phyloP scores from a whole-genome alignment of 108 stramenopile genomes.

The Epipyxis sp. region DNA sequence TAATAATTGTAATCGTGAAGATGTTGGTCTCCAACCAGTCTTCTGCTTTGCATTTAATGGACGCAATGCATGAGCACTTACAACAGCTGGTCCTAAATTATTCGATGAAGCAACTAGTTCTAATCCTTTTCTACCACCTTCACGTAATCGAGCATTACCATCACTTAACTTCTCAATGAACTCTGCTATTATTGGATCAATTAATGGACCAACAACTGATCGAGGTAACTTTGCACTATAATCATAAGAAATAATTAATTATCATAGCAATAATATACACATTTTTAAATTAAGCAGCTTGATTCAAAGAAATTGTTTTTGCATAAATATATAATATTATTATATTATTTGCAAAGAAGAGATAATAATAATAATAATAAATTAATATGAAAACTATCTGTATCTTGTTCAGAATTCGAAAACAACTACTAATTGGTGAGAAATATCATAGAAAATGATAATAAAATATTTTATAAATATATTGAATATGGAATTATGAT shows the following conservation, averaged over 20 bases:
- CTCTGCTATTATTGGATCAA: conserved; percentile 33
- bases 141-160: conserved; percentile 45
- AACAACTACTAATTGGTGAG: too few species aligned
- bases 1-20: conserved; percentile 37
- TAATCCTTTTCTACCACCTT: conserved; percentile 44
- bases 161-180: conserved; percentile 49
- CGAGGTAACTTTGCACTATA: background rate
- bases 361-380: too few species aligned
- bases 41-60: conserved; percentile 41
- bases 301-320: too few species aligned
- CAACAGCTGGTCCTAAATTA: conserved; percentile 28
- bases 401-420: too few species aligned
- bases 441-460: too few species aligned
- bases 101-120: conserved; percentile 36
- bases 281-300: background rate
- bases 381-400: too few species aligned
- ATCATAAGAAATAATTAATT: conserved; percentile 4
- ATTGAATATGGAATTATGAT: too few species aligned
- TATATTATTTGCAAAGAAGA: too few species aligned
- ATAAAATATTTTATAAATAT: too few species aligned
- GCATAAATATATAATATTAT: too few species aligned
- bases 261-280: background rate
- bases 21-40: conserved; percentile 47
- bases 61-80: background rate
- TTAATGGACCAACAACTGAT: background rate